Evolutionary conservation across 2,329 filamentous ascomycete species (phyloP), one percentile per base, ranked within the genome.

Genomic region (Alternaria longipes): DNA sequence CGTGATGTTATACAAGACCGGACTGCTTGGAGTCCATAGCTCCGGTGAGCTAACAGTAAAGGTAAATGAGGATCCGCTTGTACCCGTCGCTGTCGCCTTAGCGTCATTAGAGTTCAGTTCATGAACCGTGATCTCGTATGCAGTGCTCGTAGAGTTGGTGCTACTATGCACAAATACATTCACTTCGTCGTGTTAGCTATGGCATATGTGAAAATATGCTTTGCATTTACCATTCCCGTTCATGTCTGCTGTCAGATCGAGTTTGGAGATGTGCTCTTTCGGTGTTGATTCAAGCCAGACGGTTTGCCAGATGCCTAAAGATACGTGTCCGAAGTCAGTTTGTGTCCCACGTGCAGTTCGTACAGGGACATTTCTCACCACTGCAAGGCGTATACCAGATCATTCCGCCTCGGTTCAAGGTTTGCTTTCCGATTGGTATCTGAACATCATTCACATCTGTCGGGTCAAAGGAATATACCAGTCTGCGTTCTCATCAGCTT

Each of bases 321-420:
- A 11, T 30, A 30, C 9, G 28, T 30, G 3, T 30, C 9, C 9
- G 11, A 30, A 30, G 28, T 30, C 28, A 30, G 28, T 11, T 2
- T 30, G 1, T 30, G 11, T 11, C 28, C 11, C 28, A 11, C 28
- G 11, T 30, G 28, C 28, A 30, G 11, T 30, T 30, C 11, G 28
- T 30, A 30, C 28, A 1, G 28, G 9, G 8, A 30, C 1, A 30
- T 4, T 11, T 4, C 28, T 30, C 11, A 30, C 28, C 90, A 34
- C 87, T 89, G 72, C 89, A 92, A 0, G 90, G 87, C 0, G 87
- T 87, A 73, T 92, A 92, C 74, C 90, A 92, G 61, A 92, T 92
- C 67, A 71, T 72, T 67, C 88, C 86, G 11, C 81, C 84, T 0
- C 85, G 86, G 0, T 76, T 78, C 1, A 84, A 71, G 0, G 84